Percentiles rank a stretch among this genome's conserved stretches.
These are phyloP conservation scores for Loxodes magnus DNA, from an alignment of 73 alveolate genomes.

Conservation along the genomic window DNA sequence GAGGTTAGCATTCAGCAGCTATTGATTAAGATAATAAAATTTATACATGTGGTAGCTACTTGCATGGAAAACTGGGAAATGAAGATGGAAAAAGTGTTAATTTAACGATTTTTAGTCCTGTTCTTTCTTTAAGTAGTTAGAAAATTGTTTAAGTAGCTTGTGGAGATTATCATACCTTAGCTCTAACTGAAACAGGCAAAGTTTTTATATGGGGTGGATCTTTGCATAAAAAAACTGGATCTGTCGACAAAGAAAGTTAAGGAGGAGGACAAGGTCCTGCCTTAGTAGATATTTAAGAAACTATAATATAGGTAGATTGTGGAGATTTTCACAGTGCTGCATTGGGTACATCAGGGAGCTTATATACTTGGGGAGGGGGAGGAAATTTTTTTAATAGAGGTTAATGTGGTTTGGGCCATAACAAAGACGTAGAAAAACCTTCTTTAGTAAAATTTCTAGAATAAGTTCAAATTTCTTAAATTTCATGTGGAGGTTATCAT, in stretches of 20 bases:
- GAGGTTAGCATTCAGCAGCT: slow-evolving; percentile 81
- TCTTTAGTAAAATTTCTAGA: slow-evolving; percentile 51
- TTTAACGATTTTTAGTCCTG: slow-evolving; percentile 44
- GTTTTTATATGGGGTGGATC: slow-evolving; percentile 95
- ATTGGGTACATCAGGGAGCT: slow-evolving; percentile 68
- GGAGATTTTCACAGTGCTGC: slow-evolving; percentile 97
- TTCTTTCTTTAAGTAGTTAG: slow-evolving; percentile 40
- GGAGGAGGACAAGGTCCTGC: slow-evolving; percentile 56
- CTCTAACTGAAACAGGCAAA: slow-evolving; percentile 67
- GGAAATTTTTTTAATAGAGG: slow-evolving; percentile 88
- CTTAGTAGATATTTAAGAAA: slow-evolving; percentile 30
- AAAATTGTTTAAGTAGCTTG: slow-evolving; percentile 73
- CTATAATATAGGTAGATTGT: slow-evolving; percentile 74
- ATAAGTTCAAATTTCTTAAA: slow-evolving; percentile 38
- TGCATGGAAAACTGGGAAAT: slow-evolving; percentile 88
- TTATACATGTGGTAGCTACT: slow-evolving; percentile 81
- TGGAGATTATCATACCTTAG: slow-evolving; percentile 92
- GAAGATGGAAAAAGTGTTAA: slow-evolving; percentile 42
- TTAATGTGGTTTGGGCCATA: slow-evolving; percentile 88
- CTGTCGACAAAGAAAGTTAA: slow-evolving; percentile 30
- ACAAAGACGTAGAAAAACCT: slow-evolving; percentile 67
- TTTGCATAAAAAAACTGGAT: slow-evolving; percentile 74
- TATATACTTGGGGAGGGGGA: slow-evolving; percentile 98
- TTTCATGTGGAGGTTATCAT: slow-evolving; percentile 96
- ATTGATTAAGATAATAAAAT: slow-evolving; percentile 79